phyloP scores from a whole-genome alignment of 78 protist genomes.

The Tieghemostelium lacteum region DNA sequence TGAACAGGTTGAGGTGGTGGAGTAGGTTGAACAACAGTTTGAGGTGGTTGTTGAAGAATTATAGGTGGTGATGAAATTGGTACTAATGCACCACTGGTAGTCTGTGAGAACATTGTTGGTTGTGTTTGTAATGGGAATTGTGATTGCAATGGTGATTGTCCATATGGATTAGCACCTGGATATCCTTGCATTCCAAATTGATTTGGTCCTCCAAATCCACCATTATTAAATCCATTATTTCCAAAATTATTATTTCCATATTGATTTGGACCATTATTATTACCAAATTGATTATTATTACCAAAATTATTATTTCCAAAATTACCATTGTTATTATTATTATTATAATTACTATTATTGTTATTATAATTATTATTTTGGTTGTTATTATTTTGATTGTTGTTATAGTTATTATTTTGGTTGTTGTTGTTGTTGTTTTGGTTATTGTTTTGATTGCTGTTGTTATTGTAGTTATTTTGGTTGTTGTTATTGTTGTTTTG shows the following conservation, averaged over 20 bases:
- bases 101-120: constrained; percentile 9
- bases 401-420: neutral
- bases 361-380: neutral
- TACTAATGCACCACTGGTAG: constrained; percentile 45
- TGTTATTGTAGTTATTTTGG: neutral
- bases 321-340: neutral
- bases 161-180: neutral
- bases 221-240: no score
- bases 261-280: neutral
- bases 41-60: constrained; percentile 11
- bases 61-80: constrained; percentile 48
- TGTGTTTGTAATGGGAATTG: neutral
- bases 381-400: constrained; percentile 3
- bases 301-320: constrained; percentile 2
- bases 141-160: neutral
- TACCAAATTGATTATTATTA: neutral
- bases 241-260: neutral
- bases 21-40: constrained; percentile 6
- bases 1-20: constrained; percentile 44
- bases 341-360: neutral
- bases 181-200: neutral
- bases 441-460: neutral
- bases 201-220: neutral
- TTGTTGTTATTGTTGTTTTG: neutral
- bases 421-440: constrained; percentile 1